These are phyloP conservation scores for Komagataella pastoris DNA, from an alignment of 805 yeast genomes.

Conservation along the genomic window DNA sequence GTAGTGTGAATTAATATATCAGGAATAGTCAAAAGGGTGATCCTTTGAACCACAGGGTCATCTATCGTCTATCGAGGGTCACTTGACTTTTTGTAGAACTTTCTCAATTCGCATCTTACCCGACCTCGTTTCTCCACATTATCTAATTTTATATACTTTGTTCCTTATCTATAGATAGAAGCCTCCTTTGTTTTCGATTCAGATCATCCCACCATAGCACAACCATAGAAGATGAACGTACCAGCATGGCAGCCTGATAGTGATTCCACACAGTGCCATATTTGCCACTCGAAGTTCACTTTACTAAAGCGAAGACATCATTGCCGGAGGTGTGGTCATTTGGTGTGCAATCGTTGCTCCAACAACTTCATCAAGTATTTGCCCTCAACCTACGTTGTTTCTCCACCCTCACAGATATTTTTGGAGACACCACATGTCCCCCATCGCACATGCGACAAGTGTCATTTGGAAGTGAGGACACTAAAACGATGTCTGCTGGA, in stretches of 20 bases:
- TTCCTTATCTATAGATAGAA: not conserved
- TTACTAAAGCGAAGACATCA: slow-evolving; percentile 69
- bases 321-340: slow-evolving; percentile 70
- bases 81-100: not conserved
- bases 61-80: not conserved
- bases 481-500: slow-evolving; percentile 25
- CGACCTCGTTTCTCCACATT: not conserved
- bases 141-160: not conserved
- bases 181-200: not conserved
- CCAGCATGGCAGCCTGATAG: slow-evolving; percentile 67
- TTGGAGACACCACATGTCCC: slow-evolving; percentile 38
- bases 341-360: slow-evolving; percentile 65
- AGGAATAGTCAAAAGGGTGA: not conserved
- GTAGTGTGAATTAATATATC: not conserved
- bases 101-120: not conserved
- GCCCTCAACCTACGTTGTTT: slow-evolving; percentile 44
- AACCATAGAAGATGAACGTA: slow-evolving; percentile 6
- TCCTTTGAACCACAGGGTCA: not conserved
- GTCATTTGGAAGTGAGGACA: slow-evolving; percentile 50
- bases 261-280: slow-evolving; percentile 33
- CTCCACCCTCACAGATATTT: slow-evolving; percentile 34
- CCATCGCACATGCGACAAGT: slow-evolving; percentile 66
- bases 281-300: slow-evolving; percentile 40
- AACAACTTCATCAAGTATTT: slow-evolving; percentile 35
- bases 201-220: not conserved